Percentiles rank a stretch among this genome's conserved stretches.
Conservation (phyloP, 2,329 filamentous ascomycete species). For the Nemania abortiva region DNA sequence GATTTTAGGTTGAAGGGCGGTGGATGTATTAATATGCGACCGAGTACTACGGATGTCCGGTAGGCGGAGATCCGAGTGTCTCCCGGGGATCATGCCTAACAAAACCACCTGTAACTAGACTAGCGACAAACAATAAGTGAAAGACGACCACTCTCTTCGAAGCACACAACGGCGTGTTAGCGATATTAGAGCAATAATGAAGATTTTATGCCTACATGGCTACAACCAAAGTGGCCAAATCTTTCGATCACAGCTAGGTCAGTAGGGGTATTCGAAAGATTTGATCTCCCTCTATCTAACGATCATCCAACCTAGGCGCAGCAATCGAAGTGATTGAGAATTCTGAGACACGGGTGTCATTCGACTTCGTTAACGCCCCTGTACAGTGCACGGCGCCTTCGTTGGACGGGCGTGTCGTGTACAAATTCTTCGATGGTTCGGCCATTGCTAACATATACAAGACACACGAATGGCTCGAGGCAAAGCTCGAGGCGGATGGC, state of each 20-base stretch:
- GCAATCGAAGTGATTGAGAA: constrained; percentile 15
- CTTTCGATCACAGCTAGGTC: constrained; percentile 40
- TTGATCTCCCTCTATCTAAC: constrained; percentile 17
- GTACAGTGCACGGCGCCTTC: constrained; percentile 24
- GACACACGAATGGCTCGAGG: constrained; percentile 54
- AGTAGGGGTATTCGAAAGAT: background rate
- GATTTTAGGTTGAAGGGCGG: background rate
- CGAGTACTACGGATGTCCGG: constrained; percentile 18
- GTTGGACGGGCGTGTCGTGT: constrained; percentile 22
- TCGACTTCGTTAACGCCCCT: constrained; percentile 45
- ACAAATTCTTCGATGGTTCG: constrained; percentile 41
- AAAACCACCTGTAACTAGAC: background rate
- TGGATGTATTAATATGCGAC: background rate
- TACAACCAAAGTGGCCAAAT: constrained; percentile 30
- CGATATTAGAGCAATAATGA: constrained; percentile 24
- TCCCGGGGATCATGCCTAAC: background rate
- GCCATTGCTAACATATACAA: constrained; percentile 49
- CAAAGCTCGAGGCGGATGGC: constrained; percentile 48
- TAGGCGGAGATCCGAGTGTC: constrained; percentile 16
- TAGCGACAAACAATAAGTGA: background rate
- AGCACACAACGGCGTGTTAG: background rate
- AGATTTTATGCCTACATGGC: constrained; percentile 43
- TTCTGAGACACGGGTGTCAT: constrained; percentile 30
- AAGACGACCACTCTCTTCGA: background rate
- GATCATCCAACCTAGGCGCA: constrained; percentile 12